Evolutionary conservation across 2,329 filamentous ascomycete genomes (phyloP).

Genomic region (Huntiella omanensis): DNA sequence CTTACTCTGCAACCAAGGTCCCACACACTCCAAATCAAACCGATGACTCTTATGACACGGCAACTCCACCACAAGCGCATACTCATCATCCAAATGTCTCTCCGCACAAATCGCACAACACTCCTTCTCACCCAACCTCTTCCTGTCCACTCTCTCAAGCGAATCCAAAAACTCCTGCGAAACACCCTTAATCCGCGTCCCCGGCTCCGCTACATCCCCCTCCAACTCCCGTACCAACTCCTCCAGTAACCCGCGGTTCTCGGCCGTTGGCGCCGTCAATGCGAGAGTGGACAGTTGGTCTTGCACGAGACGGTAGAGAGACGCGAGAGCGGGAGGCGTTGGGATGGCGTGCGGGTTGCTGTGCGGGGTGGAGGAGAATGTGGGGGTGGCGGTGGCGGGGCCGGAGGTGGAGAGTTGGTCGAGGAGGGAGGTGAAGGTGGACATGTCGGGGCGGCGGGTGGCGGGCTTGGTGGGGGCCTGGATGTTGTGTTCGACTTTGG

Average conservation of each 20-base stretch:
- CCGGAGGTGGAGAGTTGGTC: slow-evolving; percentile 25
- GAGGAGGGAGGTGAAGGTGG: slow-evolving; percentile 40
- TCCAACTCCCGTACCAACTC: slow-evolving; percentile 29
- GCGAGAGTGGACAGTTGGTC: slow-evolving; percentile 37
- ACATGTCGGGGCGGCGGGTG: slow-evolving; percentile 40
- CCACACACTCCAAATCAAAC: slow-evolving; percentile 50
- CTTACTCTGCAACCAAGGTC: slow-evolving; percentile 44
- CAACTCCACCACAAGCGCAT: slow-evolving; percentile 44
- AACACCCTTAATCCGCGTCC: slow-evolving; percentile 33
- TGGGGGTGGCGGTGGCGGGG: slow-evolving; percentile 17
- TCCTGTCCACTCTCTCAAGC: slow-evolving; percentile 37
- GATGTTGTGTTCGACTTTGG: slow-evolving; percentile 36
- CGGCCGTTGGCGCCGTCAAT: slow-evolving; percentile 26
- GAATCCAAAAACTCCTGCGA: slow-evolving; percentile 38
- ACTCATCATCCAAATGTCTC: slow-evolving; percentile 40
- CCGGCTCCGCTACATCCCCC: slow-evolving; percentile 32
- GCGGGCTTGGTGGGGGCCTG: slow-evolving; percentile 14
- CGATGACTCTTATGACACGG: slow-evolving; percentile 39
- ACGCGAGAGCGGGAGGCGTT: slow-evolving; percentile 38
- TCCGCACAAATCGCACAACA: slow-evolving; percentile 46
- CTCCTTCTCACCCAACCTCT: slow-evolving; percentile 30
- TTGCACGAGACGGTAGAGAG: slow-evolving; percentile 38
- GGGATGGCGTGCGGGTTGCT: slow-evolving; percentile 39
- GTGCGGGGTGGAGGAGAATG: slow-evolving; percentile 16
- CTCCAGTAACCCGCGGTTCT: slow-evolving; percentile 32